Evolutionary conservation across 2,329 filamentous ascomycete species (phyloP).

Genomic region (Botrytis fragariae): DNA sequence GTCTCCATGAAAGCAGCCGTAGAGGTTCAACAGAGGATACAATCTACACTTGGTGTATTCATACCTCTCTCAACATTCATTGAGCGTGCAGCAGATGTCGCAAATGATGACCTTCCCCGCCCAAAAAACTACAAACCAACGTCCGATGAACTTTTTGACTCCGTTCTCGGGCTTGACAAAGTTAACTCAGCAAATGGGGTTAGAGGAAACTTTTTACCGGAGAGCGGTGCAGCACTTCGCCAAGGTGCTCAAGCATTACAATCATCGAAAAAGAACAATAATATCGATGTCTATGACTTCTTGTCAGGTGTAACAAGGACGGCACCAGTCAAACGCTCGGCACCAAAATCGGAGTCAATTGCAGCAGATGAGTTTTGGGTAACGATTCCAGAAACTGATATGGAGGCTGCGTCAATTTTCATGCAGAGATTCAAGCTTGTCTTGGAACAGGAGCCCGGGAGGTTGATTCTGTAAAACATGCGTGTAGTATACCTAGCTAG

Average conservation of each 20-base stretch:
- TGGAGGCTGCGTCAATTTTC: slow-evolving; percentile 77
- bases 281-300: slow-evolving; percentile 79
- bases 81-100: slow-evolving; percentile 76
- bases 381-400: slow-evolving; percentile 74
- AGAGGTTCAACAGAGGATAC: slow-evolving; percentile 76
- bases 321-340: slow-evolving; percentile 28
- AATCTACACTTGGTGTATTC: slow-evolving; percentile 73
- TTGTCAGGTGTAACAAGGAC: slow-evolving; percentile 52
- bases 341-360: slow-evolving; percentile 43
- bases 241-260: slow-evolving; percentile 33
- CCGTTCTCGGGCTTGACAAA: slow-evolving; percentile 70
- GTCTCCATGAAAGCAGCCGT: slow-evolving; percentile 77
- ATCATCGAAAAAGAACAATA: slow-evolving; percentile 42
- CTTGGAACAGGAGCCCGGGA: slow-evolving; percentile 75
- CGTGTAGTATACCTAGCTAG: slow-evolving; percentile 24
- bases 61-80: slow-evolving; percentile 86
- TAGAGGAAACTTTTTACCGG: slow-evolving; percentile 66
- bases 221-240: slow-evolving; percentile 56
- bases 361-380: slow-evolving; percentile 79
- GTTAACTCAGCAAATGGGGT: slow-evolving; percentile 50
- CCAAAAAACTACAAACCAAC: slow-evolving; percentile 63
- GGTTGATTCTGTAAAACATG: slow-evolving; percentile 59
- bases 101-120: slow-evolving; percentile 80
- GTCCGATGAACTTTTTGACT: slow-evolving; percentile 82
- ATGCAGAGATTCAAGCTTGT: slow-evolving; percentile 82